Evolutionary conservation across 768 basidiomycete genomes (phyloP), one percentile per base, ranked within the genome.

Genomic region (Termitomyces sp.): DNA sequence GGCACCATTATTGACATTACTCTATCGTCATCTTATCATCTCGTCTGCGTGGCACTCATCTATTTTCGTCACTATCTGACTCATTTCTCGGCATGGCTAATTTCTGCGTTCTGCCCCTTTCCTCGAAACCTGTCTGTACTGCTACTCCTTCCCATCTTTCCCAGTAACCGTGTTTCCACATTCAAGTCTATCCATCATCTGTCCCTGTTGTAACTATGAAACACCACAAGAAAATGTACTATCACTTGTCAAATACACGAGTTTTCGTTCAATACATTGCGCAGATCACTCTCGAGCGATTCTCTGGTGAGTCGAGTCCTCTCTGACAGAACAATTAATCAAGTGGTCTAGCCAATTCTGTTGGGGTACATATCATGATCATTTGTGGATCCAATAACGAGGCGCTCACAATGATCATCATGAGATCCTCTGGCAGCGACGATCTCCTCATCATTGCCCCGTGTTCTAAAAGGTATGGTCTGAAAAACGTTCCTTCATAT

Each of bases 361-460:
- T 32, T 36, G 32, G 33, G 29, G n/a, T 31, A 32, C n/a, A n/a
- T n/a, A 33, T 10, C n/a, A 38, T 23, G 15, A 33, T 29, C 42
- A 27, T 25, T 48, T n/a, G 57, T 54, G 57, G 53, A 58, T 58
- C 53, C 39, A 41, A 29, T n/a, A 39, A 52, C 50, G 57, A 54
- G 48, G n/a, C n/a, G 48, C 5, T 22, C 22, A 36, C 40, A 38
- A 31, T 31, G 41, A 40, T 52, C 50, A 52, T 52, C 39, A 44
- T 35, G 18, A 25, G 51, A 38, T 54, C n/a, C 53, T 47, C 39
- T 29, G 44, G 41, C 52, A 53, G 47, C 56, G 56, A 51, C 44
- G 57, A 58, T 58, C 57, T 15, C 29, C 51, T 42, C 45, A 5
- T 47, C 45, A 38, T 31, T 10, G 35, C 27, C 31, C 52, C 46